A percentile compares a stretch with the other conserved stretches of the same genome.
phyloP scores from a whole-genome alignment of 768 basidiomycete species.

The Tephrocybe sp. region DNA sequence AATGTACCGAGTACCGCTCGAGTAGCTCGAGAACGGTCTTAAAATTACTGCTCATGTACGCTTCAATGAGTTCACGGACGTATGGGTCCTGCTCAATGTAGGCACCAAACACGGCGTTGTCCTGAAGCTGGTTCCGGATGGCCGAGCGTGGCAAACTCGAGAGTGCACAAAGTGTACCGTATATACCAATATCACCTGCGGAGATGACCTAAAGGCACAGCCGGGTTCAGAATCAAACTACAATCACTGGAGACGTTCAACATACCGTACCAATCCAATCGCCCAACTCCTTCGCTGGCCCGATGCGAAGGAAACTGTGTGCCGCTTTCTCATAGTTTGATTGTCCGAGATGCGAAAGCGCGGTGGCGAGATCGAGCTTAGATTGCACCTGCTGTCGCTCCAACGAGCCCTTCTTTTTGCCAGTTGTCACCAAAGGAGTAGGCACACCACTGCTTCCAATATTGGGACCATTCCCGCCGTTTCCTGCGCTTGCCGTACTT shows the following conservation, averaged over 20 bases:
- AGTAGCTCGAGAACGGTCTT: conserved; percentile 77
- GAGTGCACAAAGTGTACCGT: conserved; percentile 81
- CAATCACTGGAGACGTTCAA: too few relatives aligned
- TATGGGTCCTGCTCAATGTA: conserved; percentile 89
- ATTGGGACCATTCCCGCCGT: conserved; percentile 15
- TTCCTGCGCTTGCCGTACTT: conserved; percentile 25
- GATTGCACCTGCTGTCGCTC: conserved; percentile 70
- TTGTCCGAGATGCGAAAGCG: conserved; percentile 69
- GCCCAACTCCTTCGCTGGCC: conserved; percentile 60
- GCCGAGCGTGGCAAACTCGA: conserved; percentile 68
- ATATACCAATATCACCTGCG: conserved; percentile 82
- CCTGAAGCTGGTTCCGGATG: conserved; percentile 66
- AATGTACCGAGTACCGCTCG: conserved; percentile 62
- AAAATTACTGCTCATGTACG: conserved; percentile 87
- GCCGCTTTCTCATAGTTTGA: conserved; percentile 83
- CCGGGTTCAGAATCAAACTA: too few relatives aligned
- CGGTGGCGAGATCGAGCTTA: conserved; percentile 80
- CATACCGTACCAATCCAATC: conserved; percentile 52
- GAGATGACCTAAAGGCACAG: conserved; percentile 58
- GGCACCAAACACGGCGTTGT: conserved; percentile 65
- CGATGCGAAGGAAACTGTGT: conserved; percentile 63
- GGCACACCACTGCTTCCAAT: conserved; percentile 11
- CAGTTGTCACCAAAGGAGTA: conserved; percentile 23
- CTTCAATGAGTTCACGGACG: conserved; percentile 79
- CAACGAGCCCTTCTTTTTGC: conserved; percentile 47